A percentile compares a stretch with the other conserved stretches of the same genome.
phyloP scores from a whole-genome alignment of 169 alveolate genomes.

The Fabrea salina region DNA sequence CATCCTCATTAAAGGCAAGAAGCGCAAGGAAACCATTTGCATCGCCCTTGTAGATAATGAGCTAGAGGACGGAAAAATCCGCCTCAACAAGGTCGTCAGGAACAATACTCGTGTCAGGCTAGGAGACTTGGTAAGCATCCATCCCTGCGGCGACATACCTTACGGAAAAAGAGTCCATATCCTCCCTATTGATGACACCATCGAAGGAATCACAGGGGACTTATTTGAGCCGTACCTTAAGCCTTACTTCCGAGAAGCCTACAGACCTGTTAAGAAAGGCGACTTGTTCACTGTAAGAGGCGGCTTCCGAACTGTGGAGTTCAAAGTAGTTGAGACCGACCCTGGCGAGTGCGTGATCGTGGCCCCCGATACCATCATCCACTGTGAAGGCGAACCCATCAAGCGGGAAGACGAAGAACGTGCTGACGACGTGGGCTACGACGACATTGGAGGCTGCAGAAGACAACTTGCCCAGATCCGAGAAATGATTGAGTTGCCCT shows the following conservation, averaged over 20 bases:
- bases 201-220: conserved; percentile 98
- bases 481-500: conserved; percentile 60
- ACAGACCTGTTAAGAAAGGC: conserved; percentile 99
- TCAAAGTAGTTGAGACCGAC: conserved; percentile 99
- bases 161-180: conserved; percentile 98
- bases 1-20: conserved; percentile 97
- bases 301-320: conserved; percentile 99
- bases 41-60: conserved; percentile 96
- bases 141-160: conserved; percentile 96
- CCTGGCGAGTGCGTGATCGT: conserved; percentile 99
- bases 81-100: conserved; percentile 95
- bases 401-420: conserved; percentile 99
- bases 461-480: conserved; percentile 98
- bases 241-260: conserved; percentile 99
- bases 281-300: conserved; percentile 98
- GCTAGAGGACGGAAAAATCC: conserved; percentile 94
- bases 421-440: conserved; percentile 99
- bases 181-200: conserved; percentile 98
- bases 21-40: conserved; percentile 98
- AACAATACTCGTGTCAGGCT: conserved; percentile 96
- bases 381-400: conserved; percentile 97
- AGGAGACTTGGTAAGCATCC: conserved; percentile 95
- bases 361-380: conserved; percentile 98
- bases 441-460: conserved; percentile 99
- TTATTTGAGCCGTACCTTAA: conserved; percentile 96